Evolutionary conservation across 1,284 basidiomycete genomes (phyloP), one percentile per base, ranked within the genome.

Genomic region (Trametes hirsuta): DNA sequence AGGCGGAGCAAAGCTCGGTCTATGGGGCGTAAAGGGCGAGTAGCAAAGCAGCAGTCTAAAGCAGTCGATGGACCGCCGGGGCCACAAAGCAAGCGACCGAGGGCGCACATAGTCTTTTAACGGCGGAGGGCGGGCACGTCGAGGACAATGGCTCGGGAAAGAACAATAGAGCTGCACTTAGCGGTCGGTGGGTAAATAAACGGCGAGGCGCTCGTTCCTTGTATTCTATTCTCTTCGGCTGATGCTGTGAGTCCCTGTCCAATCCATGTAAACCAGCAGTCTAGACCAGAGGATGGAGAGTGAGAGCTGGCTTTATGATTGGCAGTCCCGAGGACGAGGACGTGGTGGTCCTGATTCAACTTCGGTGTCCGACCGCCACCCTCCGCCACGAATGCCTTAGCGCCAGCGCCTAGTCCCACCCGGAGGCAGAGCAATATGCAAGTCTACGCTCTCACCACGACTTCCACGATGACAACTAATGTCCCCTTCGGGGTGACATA

Each of bases 1-100:
- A 46, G 15, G 34, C 36, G 44, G 37, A 40, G 59, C 54, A 57
- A 55, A 53, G 51, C 45, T 25, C 42, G 42, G 61, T 58, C 61
- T 58, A 62, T 41, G 49, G 61, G 48, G 41, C 45, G 37, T 42
- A 39, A 41, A 52, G 22, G 46, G 61, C 30, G 34, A 42, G 37
- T 14, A 47, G 45, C 34, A 53, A n/a, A 44, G 42, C 37, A 53
- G 52, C 47, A 55, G 53, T 65, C 64, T 66, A 64, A 58, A 61
- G 66, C 64, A 68, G 65, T 60, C 66, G 44, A 59, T 57, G 58
- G 66, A 69, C 68, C 66, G 46, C 66, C 65, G 55, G 65, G 66
- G 68, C 64, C 65, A 66, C 66, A 61, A 62, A 64, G 58, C 54
- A 53, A 36, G 37, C 22, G 24, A 48, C 21, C 35, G 44, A 42